Base-by-base conservation (phyloP, 2,329 filamentous ascomycete genomes). In the Diaporthe citriasiana region DNA sequence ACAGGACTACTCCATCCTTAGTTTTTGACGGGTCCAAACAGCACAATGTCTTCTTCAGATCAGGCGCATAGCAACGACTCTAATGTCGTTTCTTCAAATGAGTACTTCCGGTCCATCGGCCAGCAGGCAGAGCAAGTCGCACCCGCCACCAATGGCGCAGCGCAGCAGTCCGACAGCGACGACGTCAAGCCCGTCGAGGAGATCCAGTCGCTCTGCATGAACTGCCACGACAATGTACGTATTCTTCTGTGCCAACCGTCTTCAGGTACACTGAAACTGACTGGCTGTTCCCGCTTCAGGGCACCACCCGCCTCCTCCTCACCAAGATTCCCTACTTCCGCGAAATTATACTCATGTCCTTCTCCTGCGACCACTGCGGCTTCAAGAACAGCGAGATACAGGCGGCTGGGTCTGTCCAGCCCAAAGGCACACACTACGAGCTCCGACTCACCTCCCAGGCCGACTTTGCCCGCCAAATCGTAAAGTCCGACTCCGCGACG, bases 301-400 rank as follows among this genome's bases (percentile, higher is more conserved):
- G 97, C 79, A 90, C 87, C 1, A 99, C 97, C 19, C 90, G 93
- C 74, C 90, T 99, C 30, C 91, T 99, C 56, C 91, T 99, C 71
- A 97, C 97, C 22, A 91, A 92, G 77, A 98, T 99, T 72, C 97
- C 97, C 22, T 98, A 95, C 88, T 99, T 99, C 88, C 95, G 95
- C 85, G 96, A 99, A 83, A 92, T 99, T 76, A 95, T 99, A 80
- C 91, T 99, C 83, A 98, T 98, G 92, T 98, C 96, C 76, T 99
- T 99, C 84, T 90, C 91, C 77, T 99, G 97, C 87, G 92, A 94
- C 8, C 91, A 98, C 84, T 99, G 97, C 86, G 87, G 92, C 81
- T 93, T 96, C 84, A 91, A 93, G 77, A 98, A 98, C 87, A 95
- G 95, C 83, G 96, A 98, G 79, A 93, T 99, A 79, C 96, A 98